A percentile compares a stretch with the other conserved stretches of the same genome.
Evolutionary conservation across 1,139 yeast genomes (phyloP).

Genomic region (Yamadazyma conglobata): DNA sequence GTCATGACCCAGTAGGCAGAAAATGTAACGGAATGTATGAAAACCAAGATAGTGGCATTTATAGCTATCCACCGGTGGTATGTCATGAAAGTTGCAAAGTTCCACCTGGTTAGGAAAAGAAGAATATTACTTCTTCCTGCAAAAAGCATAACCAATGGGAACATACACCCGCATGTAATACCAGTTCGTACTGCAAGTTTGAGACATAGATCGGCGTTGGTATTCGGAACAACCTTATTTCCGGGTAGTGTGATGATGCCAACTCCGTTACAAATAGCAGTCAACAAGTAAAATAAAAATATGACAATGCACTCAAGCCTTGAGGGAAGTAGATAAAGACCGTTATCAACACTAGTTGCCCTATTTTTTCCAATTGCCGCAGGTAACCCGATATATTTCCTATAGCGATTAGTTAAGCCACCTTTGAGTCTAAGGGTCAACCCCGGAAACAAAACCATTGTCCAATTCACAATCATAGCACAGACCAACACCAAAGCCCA

Average conservation of each 20-base stretch:
- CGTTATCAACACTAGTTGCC: conserved; percentile 15
- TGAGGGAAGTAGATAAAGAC: conserved; percentile 47
- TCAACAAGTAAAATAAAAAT: conserved; percentile 40
- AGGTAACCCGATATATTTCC: conserved; percentile 38
- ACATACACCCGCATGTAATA: conserved; percentile 42
- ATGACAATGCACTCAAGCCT: conserved; percentile 51
- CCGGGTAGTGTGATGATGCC: conserved; percentile 16
- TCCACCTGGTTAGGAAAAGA: conserved; percentile 49
- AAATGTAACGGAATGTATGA: conserved; percentile 36
- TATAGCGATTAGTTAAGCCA: conserved; percentile 24
- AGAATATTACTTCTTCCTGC: conserved; percentile 56
- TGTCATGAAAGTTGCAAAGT: conserved; percentile 48
- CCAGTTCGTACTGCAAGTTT: conserved; percentile 50
- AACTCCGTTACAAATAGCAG: conserved; percentile 35
- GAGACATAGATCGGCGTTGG: conserved; percentile 24
- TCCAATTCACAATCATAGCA: conserved; percentile 17
- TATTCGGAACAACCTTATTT: conserved; percentile 19
- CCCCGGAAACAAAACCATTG: conserved; percentile 14
- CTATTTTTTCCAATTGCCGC: conserved; percentile 28
- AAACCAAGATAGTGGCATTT: conserved; percentile 30
- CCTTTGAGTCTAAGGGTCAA: conserved; percentile 5
- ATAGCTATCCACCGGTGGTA: conserved; percentile 54
- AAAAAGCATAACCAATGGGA: conserved; percentile 47
- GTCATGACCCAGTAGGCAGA: conserved; percentile 17
- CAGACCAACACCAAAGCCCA: conserved; percentile 16